Base-by-base conservation (phyloP, 768 basidiomycete species). In the Polyporus arcularius region DNA sequence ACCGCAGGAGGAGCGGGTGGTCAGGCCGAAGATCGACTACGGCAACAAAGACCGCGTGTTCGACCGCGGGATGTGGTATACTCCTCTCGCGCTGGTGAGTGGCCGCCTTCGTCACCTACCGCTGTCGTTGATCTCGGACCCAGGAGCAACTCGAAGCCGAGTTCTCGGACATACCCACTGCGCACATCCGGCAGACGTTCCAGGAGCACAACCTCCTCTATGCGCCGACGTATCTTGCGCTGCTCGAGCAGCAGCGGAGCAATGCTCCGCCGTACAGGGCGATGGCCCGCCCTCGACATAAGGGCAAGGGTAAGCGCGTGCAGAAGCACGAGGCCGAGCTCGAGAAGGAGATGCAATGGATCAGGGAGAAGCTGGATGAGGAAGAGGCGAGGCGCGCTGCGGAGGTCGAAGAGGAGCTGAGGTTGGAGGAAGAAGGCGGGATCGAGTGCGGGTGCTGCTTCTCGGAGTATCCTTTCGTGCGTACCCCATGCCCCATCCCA, bases 391-490 rank as follows among this genome's bases (percentile, higher is more conserved):
- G 57, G 60, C 65, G 62, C 28, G 76, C 76, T 28, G 72, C 69
- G 30, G 71, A 66, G 12, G 63, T 68, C 0, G 74, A 74, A 26
- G 73, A 76, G 46, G 70, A 74, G 39, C 73, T n/a, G 80, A 79
- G 43, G 74, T 4, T 59, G 42, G 32, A 77, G 28, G 76, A 79
- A 18, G 84, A 81, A 35, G 82, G 78, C 52, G 89, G 87, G 2
- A 85, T 95, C 39, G 92, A 95, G 67, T 96, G 94, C 67, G 90
- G 89, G 12, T 96, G 94, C 67, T 97, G 94, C 73, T 96, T 94
- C 69, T 75, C 82, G 4, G 79, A 75, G 11, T 91, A 87, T 62
- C 72, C 86, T 4, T 88, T 90, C 73, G 91, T 92, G 71, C 58
- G 90, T 77, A n/a, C 30, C 18, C 54, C 11, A 42, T 46, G 9